Base-by-base conservation (phyloP, 495 filamentous ascomycete genomes). In the Daldinia childiae region DNA sequence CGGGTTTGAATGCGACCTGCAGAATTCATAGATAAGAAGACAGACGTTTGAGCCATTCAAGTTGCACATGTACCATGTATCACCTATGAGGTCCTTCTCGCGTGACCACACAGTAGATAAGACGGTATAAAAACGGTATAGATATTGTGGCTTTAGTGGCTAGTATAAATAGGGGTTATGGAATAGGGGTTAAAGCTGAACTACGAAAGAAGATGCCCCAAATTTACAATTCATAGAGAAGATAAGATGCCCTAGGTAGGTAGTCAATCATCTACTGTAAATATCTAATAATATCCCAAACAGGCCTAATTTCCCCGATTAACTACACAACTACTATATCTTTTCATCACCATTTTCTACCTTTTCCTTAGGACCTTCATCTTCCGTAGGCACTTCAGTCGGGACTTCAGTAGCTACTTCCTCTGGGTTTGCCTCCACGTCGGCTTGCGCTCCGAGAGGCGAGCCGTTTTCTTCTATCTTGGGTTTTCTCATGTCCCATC, bases 401-500 rank as follows among this genome's bases (percentile, higher is more conserved):
- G 62, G 63, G 15, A 54, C 29, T 7, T 68, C 55, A 15, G 63
- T 63, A 15, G 29, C 12, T n/a, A 17, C 39, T 4, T 51, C 30
- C 21, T 64, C 55, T 26, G 8, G 38, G 11, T 61, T 64, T 24
- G 69, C 45, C 32, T 73, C 71, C 1, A 62, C 19, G 36, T 73
- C 66, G 24, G 51, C 34, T 36, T 61, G 56, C 14, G 41, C 30
- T 0, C 54, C 36, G 29, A 61, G 17, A 57, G 51, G 19, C 43
- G 58, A 50, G 11, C 15, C 43, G 21, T 55, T 83, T 45, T 66
- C 72, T 50, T 86, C 79, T 14, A 27, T 30, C 24, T 41, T 58
- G 1, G 62, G 58, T 3, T 57, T 62, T 1, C 62, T 48, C 19
- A 76, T 15, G 55, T 56, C 75, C 84, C 87, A 88, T 0, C 90